Base-by-base conservation (phyloP, 2,329 filamentous ascomycete genomes). In the Magnaporthales sp. region DNA sequence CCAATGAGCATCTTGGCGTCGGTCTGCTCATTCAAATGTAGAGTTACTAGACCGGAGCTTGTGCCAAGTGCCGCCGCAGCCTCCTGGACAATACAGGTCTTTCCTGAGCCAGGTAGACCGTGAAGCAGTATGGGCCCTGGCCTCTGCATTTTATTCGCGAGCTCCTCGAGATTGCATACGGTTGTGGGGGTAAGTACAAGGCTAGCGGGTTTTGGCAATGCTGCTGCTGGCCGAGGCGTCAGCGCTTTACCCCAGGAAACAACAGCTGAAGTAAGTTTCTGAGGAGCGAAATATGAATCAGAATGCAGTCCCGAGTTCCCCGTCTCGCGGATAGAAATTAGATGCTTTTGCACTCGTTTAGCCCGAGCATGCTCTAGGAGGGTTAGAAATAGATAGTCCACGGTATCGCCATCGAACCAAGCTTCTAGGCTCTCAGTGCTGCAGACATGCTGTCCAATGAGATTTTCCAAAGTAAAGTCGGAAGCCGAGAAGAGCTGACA, bases 1-100 rank as follows among this genome's bases (percentile, higher is more conserved):
- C 95, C 95, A 69, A 99, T 87, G 56, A 99, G 86, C 80, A 96
- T 91, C 77, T 99, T 99, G 0, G 94, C 93, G 77, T 99, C 95
- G 2, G 93, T 98, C 77, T 99, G 96, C 77, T 98, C 95, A 75
- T 99, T 99, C 38, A 99, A 82, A 77, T 99, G 94, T 31, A 99
- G 83, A 3, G 94, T 98, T 65, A 99, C 90, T 88, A 99, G 93
- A 68, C 86, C 87, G 6, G 89, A 85, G 26, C 91, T 86, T 77
- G 92, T 92, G 68, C 91, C 91, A 66, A 98, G 85, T 71, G 90
- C 86, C 72, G 86, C 86, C 27, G 94, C 93, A 68, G 94, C 85
- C 75, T 97, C 90, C 70, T 92, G 90, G 15, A 96, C 86, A 24
- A 96, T 78, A 0, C 91, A 88, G 0, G 95, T 97, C 80, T 99